These are phyloP conservation scores for Arachis hypogaea DNA, from an alignment of 306 rosid species.

Conservation along the genomic window DNA sequence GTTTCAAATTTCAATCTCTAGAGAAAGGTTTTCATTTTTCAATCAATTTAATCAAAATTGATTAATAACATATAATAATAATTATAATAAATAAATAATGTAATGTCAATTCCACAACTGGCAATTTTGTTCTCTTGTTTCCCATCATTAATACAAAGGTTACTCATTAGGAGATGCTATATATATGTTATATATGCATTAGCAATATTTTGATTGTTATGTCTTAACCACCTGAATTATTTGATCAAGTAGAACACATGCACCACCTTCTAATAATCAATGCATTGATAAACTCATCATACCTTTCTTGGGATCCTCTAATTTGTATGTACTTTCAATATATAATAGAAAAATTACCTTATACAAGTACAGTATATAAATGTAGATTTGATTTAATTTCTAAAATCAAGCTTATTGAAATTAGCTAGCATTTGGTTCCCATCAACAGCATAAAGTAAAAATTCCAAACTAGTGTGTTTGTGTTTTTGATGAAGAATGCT, in stretches of 20 bases:
- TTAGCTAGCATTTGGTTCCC: too few species aligned
- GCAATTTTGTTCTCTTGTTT: conserved; percentile 44
- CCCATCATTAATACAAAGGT: conserved; percentile 40
- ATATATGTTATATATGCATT: neutral
- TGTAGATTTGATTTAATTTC: too few species aligned
- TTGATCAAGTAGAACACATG: neutral
- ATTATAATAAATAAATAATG: conserved; percentile 19
- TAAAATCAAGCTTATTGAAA: too few species aligned
- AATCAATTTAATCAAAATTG: conserved; percentile 21
- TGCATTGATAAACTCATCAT: neutral
- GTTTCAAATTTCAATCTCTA: conserved; percentile 10
- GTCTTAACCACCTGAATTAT: conserved; percentile 33
- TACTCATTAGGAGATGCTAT: conserved; percentile 33
- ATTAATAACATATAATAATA: conserved; percentile 25
- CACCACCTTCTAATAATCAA: conserved; percentile 3
- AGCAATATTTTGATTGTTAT: conserved; percentile 33
- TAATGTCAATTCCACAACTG: conserved; percentile 42
- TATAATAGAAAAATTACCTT: too few species aligned
- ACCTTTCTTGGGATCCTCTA: neutral
- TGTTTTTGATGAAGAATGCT: neutral
- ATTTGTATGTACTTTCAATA: neutral
- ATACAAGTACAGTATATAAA: too few species aligned
- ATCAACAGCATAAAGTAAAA: too few species aligned
- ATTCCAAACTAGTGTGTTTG: too few species aligned
- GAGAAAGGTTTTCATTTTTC: conserved; percentile 33